A percentile compares a stretch with the other conserved stretches of the same genome.
Conservation (phyloP, 2,329 filamentous ascomycete genomes). For the Septoria petroselini region DNA sequence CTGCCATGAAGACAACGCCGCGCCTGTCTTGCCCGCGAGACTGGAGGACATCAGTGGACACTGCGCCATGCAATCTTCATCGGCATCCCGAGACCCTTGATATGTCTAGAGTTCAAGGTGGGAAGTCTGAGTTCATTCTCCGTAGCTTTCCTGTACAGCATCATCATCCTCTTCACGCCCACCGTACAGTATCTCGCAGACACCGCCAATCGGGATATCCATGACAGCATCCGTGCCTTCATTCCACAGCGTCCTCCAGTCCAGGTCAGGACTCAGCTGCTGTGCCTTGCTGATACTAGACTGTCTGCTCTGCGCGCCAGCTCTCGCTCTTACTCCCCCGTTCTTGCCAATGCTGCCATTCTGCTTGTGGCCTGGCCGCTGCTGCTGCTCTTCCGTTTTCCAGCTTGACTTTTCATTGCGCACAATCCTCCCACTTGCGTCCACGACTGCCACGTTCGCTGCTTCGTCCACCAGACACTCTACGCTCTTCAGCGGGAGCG, state of each 20-base stretch:
- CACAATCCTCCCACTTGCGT: constrained; percentile 61
- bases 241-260: constrained; percentile 85
- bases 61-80: no score
- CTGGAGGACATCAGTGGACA: no score
- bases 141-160: not conserved
- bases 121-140: not conserved
- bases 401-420: constrained; percentile 35
- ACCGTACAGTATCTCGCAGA: constrained; percentile 91
- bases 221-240: constrained; percentile 94
- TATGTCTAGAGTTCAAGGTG: not conserved
- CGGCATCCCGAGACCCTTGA: no score
- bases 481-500: constrained; percentile 71
- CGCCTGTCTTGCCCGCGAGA: no score
- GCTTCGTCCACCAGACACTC: constrained; percentile 92
- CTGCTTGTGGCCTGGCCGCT: constrained; percentile 16
- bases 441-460: constrained; percentile 78
- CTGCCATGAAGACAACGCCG: no score
- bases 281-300: constrained; percentile 35
- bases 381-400: constrained; percentile 15
- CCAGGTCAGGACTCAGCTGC: constrained; percentile 42
- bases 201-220: constrained; percentile 91
- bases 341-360: constrained; percentile 36
- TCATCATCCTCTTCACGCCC: constrained; percentile 22
- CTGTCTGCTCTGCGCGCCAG: constrained; percentile 39
- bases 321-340: constrained; percentile 39